Conservation (phyloP, 495 filamentous ascomycete species). For the Halenospora varia region DNA sequence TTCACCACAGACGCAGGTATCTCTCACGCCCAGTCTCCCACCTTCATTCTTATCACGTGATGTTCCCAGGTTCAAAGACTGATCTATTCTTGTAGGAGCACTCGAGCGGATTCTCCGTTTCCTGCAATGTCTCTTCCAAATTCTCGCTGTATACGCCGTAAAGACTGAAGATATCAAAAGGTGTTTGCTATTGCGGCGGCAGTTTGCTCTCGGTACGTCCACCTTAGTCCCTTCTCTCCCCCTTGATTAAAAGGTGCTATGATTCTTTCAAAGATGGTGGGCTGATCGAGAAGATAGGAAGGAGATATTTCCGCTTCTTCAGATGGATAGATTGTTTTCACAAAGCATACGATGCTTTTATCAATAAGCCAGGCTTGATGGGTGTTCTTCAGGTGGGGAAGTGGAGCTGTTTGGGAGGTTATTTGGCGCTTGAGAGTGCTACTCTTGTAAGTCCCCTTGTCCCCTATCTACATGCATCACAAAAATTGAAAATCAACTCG, state of each 20-base stretch:
- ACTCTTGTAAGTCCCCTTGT: constrained; percentile 29
- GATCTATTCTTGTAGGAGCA: constrained; percentile 36
- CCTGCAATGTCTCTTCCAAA: constrained; percentile 50
- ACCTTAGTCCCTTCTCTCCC: constrained; percentile 16
- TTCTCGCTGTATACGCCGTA: constrained; percentile 35
- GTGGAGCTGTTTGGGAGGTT: constrained; percentile 42
- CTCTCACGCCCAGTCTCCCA: neutral
- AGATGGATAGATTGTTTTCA: constrained; percentile 58
- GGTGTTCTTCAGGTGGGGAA: constrained; percentile 31
- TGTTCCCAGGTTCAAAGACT: neutral
- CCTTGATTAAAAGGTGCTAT: neutral
- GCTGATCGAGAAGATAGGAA: constrained; percentile 33
- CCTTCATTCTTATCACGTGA: neutral
- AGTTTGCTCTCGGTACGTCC: constrained; percentile 21
- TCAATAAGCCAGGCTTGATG: neutral
- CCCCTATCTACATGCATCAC: neutral
- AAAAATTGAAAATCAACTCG: neutral
- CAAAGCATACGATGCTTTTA: constrained; percentile 31
- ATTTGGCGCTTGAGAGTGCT: constrained; percentile 41
- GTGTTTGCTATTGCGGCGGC: constrained; percentile 2
- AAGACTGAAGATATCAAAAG: constrained; percentile 20
- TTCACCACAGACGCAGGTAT: constrained; percentile 20
- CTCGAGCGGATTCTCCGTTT: constrained; percentile 61
- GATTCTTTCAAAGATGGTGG: constrained; percentile 15
- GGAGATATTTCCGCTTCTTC: constrained; percentile 59